A percentile compares a stretch with the other conserved stretches of the same genome.
Evolutionary conservation across 768 basidiomycete species (phyloP).

Genomic region (Pulveroboletus sp.): DNA sequence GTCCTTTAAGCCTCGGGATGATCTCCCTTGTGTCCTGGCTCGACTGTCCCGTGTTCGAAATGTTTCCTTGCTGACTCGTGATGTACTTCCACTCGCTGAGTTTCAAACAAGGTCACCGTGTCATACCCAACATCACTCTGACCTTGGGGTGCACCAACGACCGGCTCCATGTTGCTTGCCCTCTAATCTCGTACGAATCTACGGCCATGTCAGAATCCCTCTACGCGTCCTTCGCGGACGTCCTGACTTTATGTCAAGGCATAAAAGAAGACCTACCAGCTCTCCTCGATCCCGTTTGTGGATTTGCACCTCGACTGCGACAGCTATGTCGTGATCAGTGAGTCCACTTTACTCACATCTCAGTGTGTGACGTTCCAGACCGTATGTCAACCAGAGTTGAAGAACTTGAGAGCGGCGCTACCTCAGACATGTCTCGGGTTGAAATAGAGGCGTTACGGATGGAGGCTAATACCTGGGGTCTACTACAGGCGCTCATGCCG

Average conservation of each 20-base stretch:
- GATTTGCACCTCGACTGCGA: slow-evolving; percentile 64
- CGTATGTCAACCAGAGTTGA: slow-evolving; percentile 38
- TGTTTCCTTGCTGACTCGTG: too few relatives aligned
- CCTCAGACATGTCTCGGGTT: slow-evolving; percentile 36
- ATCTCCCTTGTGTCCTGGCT: too few relatives aligned
- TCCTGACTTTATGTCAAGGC: slow-evolving; percentile 55
- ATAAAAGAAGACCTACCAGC: slow-evolving; percentile 51
- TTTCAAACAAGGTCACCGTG: slow-evolving; percentile 5
- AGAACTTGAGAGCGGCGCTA: slow-evolving; percentile 44
- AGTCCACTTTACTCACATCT: slow-evolving; percentile 20
- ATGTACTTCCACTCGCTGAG: slow-evolving; percentile 4
- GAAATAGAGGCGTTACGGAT: slow-evolving; percentile 62
- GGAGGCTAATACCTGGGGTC: slow-evolving; percentile 79
- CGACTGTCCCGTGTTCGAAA: too few relatives aligned
- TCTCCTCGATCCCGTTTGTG: slow-evolving; percentile 59
- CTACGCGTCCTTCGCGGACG: slow-evolving; percentile 65
- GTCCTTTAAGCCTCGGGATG: too few relatives aligned
- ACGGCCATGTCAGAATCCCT: slow-evolving; percentile 35
- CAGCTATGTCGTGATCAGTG: slow-evolving; percentile 54
- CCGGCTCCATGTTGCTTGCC: background rate
- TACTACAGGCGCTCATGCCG: slow-evolving; percentile 76
- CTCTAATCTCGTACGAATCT: background rate
- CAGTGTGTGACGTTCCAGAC: background rate
- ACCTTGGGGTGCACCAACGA: background rate
- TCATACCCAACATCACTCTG: background rate